A percentile compares a stretch with the other conserved stretches of the same genome.
Evolutionary conservation across 805 yeast genomes (phyloP).

Genomic region (Tetrapisispora pingtungensis): DNA sequence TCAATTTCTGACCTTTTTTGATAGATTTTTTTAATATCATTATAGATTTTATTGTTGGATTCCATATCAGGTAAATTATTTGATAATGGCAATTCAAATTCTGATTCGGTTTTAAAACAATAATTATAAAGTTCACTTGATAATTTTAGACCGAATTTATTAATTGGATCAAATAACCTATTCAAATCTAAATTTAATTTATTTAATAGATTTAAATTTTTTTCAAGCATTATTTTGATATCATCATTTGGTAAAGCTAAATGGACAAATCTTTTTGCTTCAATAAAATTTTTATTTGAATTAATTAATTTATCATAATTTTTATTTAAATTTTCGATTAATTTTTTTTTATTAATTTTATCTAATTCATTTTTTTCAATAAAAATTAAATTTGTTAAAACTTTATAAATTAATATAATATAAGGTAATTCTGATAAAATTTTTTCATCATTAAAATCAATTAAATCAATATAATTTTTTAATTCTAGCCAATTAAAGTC

Average conservation of each 20-base stretch:
- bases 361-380: conserved; percentile 23
- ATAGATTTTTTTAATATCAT: conserved; percentile 49
- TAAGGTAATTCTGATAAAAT: conserved; percentile 58
- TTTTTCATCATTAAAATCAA: conserved; percentile 36
- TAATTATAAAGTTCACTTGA: background rate
- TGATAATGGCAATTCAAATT: conserved; percentile 19
- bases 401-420: conserved; percentile 49
- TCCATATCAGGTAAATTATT: conserved; percentile 87
- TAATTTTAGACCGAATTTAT: background rate
- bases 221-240: background rate
- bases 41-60: conserved; percentile 55
- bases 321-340: background rate
- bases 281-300: conserved; percentile 38
- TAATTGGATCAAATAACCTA: background rate
- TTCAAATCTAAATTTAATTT: background rate
- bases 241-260: conserved; percentile 22
- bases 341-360: background rate
- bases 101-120: background rate
- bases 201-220: background rate
- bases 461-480: conserved; percentile 36
- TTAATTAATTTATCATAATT: conserved; percentile 5
- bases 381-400: conserved; percentile 34
- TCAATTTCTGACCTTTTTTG: conserved; percentile 45
- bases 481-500: conserved; percentile 68
- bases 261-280: conserved; percentile 39